Conservation (phyloP, 2,329 filamentous ascomycete genomes). For the Hypomyces rosellus region DNA sequence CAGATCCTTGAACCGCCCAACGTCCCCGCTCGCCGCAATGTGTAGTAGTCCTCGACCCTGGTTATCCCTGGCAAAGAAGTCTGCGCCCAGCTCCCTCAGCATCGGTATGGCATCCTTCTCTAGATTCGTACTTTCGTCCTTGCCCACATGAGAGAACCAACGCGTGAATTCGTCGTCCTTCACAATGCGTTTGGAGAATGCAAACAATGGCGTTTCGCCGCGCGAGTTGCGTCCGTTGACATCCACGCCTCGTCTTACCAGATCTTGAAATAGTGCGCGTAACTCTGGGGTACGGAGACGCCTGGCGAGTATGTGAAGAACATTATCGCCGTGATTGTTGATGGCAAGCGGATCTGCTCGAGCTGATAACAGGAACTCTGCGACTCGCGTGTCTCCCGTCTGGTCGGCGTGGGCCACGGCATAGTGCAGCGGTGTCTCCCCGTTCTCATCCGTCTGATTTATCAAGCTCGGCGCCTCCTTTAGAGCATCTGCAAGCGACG, state of each 20-base stretch:
- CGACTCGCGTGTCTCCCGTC: background rate
- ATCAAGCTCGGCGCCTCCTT: slow-evolving; percentile 9
- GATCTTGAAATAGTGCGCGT: slow-evolving; percentile 13
- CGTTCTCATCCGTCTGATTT: slow-evolving; percentile 15
- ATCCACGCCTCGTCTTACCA: slow-evolving; percentile 14
- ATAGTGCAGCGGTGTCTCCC: slow-evolving; percentile 21
- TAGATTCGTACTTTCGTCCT: background rate
- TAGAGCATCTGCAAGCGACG: slow-evolving; percentile 8
- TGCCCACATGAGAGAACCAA: no score
- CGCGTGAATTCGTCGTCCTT: background rate
- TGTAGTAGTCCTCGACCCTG: slow-evolving; percentile 25
- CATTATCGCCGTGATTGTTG: slow-evolving; percentile 14
- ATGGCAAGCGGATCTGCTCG: slow-evolving; percentile 17
- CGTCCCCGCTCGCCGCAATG: slow-evolving; percentile 17
- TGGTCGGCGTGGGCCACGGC: slow-evolving; percentile 5
- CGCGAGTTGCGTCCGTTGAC: slow-evolving; percentile 19
- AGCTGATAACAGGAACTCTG: slow-evolving; percentile 13
- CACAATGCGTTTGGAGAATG: slow-evolving; percentile 3
- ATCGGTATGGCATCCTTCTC: slow-evolving; percentile 4
- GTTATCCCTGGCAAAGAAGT: slow-evolving; percentile 21
- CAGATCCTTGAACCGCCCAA: slow-evolving; percentile 19
- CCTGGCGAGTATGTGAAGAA: slow-evolving; percentile 17
- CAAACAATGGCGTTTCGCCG: slow-evolving; percentile 22
- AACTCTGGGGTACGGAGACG: slow-evolving; percentile 1
- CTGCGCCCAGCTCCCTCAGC: slow-evolving; percentile 18